A percentile compares a stretch with the other conserved stretches of the same genome.
Conservation (phyloP, 768 basidiomycete species). For the Amanita brunnescens region DNA sequence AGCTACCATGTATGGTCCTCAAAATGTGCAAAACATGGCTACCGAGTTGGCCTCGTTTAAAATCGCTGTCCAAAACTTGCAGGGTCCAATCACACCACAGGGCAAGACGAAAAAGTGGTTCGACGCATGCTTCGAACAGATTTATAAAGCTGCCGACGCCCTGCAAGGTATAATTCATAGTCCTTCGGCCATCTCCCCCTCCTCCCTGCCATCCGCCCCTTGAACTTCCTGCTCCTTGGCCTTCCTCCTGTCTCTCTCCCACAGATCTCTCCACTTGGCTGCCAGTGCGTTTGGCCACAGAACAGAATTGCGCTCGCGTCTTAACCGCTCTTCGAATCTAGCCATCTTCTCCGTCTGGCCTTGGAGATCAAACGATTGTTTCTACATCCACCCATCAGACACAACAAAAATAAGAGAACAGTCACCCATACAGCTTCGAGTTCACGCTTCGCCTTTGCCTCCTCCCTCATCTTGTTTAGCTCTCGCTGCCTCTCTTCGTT, state of each 20-base stretch:
- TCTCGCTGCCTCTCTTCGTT: conserved; percentile 68
- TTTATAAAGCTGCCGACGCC: conserved; percentile 33
- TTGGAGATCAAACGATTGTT: conserved; percentile 46
- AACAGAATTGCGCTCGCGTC: conserved; percentile 40
- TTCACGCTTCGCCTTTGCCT: conserved; percentile 48
- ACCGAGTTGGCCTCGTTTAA: conserved; percentile 30
- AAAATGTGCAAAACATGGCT: conserved; percentile 35
- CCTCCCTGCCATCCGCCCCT: conserved; percentile 27
- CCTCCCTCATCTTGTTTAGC: conserved; percentile 60
- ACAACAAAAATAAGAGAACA: not conserved
- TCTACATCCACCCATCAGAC: conserved; percentile 22
- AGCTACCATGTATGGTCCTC: conserved; percentile 57
- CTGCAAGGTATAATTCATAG: not conserved
- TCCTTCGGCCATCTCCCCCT: conserved; percentile 24
- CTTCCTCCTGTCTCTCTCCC: conserved; percentile 32
- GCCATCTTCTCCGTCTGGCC: conserved; percentile 52
- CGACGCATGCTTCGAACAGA: conserved; percentile 53
- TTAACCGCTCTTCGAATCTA: conserved; percentile 51
- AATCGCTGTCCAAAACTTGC: conserved; percentile 28
- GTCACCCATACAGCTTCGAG: conserved; percentile 42
- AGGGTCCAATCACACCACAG: conserved; percentile 17
- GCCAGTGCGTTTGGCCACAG: conserved; percentile 55
- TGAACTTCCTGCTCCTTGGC: conserved; percentile 23
- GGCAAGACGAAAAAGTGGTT: conserved; percentile 46
- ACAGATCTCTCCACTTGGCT: conserved; percentile 47